A percentile compares a stretch with the other conserved stretches of the same genome.
Evolutionary conservation across 2,329 filamentous ascomycete species (phyloP).

Genomic region (Colletotrichum sp.): DNA sequence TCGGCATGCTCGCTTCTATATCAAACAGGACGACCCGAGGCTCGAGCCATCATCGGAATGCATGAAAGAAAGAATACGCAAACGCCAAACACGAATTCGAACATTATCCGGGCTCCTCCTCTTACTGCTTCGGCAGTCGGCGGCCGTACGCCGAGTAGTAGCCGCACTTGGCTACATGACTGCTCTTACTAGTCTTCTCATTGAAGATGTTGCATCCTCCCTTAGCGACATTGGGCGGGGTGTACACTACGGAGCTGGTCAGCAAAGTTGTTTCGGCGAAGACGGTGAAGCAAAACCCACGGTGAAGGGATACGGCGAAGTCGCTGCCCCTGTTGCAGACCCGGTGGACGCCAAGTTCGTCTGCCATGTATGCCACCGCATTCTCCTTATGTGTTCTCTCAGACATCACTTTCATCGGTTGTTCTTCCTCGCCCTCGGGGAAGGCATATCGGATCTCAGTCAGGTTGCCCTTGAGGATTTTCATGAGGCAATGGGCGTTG

Average conservation of each 20-base stretch:
- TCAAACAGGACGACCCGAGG: conserved; percentile 6
- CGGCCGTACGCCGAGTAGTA: conserved; percentile 71
- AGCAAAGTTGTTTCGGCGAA: background rate
- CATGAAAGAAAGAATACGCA: background rate
- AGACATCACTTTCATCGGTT: conserved; percentile 56
- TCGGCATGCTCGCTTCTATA: background rate
- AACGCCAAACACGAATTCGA: background rate
- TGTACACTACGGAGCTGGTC: conserved; percentile 65
- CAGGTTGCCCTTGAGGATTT: conserved; percentile 78
- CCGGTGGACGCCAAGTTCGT: conserved; percentile 85
- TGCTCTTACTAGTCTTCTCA: conserved; percentile 74
- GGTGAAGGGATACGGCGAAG: conserved; percentile 83
- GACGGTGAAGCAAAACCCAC: background rate
- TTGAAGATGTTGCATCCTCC: conserved; percentile 85
- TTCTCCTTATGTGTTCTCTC: conserved; percentile 73
- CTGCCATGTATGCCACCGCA: conserved; percentile 88
- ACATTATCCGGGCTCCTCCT: background rate
- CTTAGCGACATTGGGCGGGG: conserved; percentile 85
- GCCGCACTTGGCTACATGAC: conserved; percentile 72
- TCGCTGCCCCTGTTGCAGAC: conserved; percentile 78
- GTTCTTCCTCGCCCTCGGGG: conserved; percentile 50
- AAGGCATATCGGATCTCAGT: conserved; percentile 84
- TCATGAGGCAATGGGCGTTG: conserved; percentile 93
- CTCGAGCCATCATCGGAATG: background rate
- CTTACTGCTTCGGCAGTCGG: conserved; percentile 46